Evolutionary conservation across 257 asterid genomes (phyloP), one percentile per base, ranked within the genome.

Genomic region (Thymus quinquecostatus): DNA sequence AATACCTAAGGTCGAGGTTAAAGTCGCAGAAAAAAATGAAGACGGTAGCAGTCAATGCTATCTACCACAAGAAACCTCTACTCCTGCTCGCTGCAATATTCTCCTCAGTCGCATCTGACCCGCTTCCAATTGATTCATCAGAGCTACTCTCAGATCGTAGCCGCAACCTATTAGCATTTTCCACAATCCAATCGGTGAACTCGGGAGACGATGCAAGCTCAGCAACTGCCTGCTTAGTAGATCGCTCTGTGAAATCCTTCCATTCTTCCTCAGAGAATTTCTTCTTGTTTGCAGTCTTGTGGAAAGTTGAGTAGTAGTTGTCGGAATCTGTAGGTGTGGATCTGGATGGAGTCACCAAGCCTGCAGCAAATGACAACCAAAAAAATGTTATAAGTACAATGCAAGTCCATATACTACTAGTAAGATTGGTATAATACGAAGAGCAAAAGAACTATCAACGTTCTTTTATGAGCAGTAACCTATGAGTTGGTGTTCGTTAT

Each of bases 121-220:
- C 97, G 32, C 98, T 92, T 68, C 82, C 87, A 44, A 83, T 49
- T 7, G 94, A 79, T 72, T 83, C 96, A 32, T 84, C 96, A 5
- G 90, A 86, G 71, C 87, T 82, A 36, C 63, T 84, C 12, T 83
- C 94, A 0, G 81, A 75, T 45, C 69, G 82, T 60, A 89, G 81
- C 71, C 81, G 88, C 63, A 92, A 82, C 76, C 95, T 84, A 11
- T 85, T 87, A 28, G 95, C 87, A 60, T 86, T 71, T 10, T 75
- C 76, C 48, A 87, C 64, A 11, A 90, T 55, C 98, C 98, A 92
- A 30, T 88, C 85, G 3, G 91, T 74, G 80, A 92, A 88, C 56
- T 90, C 97, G 1, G 98, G 92, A 49, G 95, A 84, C 1, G 98
- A 79, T 14, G 91, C 85, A 80, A 78, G 69, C 58, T 87, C 97